Conservation (phyloP, 768 basidiomycete genomes). For the Lentinula guzmanii region DNA sequence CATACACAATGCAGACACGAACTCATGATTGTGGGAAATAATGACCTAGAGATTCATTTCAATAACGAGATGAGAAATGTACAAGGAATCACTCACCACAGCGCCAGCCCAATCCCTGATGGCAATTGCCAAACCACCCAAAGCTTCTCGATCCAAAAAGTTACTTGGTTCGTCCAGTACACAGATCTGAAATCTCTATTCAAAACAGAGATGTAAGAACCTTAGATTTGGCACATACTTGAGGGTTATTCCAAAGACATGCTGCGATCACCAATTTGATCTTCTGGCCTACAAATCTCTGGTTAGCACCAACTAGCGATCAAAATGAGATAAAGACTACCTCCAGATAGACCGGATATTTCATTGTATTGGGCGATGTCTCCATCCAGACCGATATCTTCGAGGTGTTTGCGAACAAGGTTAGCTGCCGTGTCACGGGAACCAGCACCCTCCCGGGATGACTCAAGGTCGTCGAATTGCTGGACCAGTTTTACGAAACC, state of each 20-base stretch:
- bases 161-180: conserved; percentile 91
- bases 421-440: conserved; percentile 77
- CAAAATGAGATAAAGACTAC: conserved; percentile 29
- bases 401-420: conserved; percentile 85
- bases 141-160: conserved; percentile 93
- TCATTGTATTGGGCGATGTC: conserved; percentile 99
- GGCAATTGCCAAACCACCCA: conserved; percentile 91
- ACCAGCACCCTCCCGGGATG: conserved; percentile 93
- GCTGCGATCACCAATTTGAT: conserved; percentile 95
- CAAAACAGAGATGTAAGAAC: conserved; percentile 1
- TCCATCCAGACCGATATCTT: conserved; percentile 94
- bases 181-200: conserved; percentile 43
- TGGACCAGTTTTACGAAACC: conserved; percentile 88
- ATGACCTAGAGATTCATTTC: conserved; percentile 54
- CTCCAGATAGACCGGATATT: conserved; percentile 90
- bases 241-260: conserved; percentile 94
- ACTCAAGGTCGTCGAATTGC: conserved; percentile 95
- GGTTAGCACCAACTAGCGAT: conserved; percentile 7
- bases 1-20: conserved; percentile 76
- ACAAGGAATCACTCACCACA: conserved; percentile 44
- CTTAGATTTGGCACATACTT: conserved; percentile 34
- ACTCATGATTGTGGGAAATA: conserved; percentile 94
- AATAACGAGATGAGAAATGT: conserved; percentile 9
- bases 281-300: conserved; percentile 65
- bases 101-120: conserved; percentile 95